Evolutionary conservation across 2,329 filamentous ascomycete genomes (phyloP).

Genomic region (Penicillium sp.): DNA sequence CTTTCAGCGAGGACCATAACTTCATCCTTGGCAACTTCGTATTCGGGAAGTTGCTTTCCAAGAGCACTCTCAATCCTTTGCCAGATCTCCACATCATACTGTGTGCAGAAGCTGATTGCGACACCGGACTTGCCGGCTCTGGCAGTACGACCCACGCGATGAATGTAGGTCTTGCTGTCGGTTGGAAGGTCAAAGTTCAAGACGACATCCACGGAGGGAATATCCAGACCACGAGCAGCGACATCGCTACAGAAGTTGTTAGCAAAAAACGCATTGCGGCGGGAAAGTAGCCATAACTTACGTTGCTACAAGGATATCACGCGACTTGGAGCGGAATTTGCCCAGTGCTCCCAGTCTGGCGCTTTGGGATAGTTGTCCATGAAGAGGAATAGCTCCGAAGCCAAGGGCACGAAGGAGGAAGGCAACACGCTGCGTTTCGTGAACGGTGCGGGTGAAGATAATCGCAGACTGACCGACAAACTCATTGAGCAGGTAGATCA

Average conservation of each 20-base stretch:
- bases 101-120: constrained; percentile 78
- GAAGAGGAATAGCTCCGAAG: constrained; percentile 87
- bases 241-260: constrained; percentile 58
- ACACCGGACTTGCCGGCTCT: constrained; percentile 82
- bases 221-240: constrained; percentile 89
- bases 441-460: constrained; percentile 88
- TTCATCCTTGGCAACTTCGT: constrained; percentile 73
- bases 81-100: constrained; percentile 84
- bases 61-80: constrained; percentile 79
- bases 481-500: constrained; percentile 84
- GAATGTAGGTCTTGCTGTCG: constrained; percentile 88
- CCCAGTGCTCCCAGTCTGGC: constrained; percentile 82
- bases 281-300: no score
- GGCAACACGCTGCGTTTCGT: constrained; percentile 83
- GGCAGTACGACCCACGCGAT: constrained; percentile 84
- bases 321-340: constrained; percentile 72
- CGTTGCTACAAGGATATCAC: constrained; percentile 83
- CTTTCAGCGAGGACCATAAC: constrained; percentile 78
- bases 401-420: constrained; percentile 82
- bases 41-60: constrained; percentile 72
- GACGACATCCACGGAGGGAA: constrained; percentile 85
- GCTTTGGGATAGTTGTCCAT: constrained; percentile 88
- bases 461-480: constrained; percentile 84
- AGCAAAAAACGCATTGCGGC: no score
- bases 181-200: constrained; percentile 82